These are phyloP conservation scores for Epichloe hybrida DNA, from an alignment of 2,329 filamentous ascomycete genomes.

Conservation along the genomic window DNA sequence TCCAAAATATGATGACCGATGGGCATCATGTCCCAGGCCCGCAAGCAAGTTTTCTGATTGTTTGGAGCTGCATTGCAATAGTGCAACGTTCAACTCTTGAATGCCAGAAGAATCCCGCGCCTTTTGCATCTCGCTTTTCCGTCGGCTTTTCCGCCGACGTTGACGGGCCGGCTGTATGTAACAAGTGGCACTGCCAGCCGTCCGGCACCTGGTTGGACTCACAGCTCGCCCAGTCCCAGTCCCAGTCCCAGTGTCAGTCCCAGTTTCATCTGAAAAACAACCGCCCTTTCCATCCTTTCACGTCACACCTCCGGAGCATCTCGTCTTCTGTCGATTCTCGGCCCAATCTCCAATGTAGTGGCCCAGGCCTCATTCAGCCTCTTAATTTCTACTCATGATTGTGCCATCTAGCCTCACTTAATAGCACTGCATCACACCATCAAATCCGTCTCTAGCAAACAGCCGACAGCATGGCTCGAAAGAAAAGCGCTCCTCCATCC, in stretches of 20 bases:
- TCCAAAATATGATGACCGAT: constrained; percentile 9
- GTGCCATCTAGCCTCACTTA: not conserved
- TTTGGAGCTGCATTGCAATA: too few species aligned
- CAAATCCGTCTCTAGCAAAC: not conserved
- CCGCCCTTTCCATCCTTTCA: not conserved
- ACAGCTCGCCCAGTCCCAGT: not conserved
- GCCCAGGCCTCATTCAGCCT: not conserved
- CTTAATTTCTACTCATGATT: not conserved
- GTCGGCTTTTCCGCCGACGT: too few species aligned
- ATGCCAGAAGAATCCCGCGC: too few species aligned
- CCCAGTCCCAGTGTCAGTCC: too few species aligned
- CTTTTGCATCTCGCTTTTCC: not conserved
- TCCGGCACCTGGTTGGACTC: not conserved
- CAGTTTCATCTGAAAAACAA: too few species aligned
- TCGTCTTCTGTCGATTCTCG: not conserved
- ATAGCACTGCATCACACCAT: not conserved
- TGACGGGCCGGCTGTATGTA: not conserved
- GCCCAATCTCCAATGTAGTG: too few species aligned
- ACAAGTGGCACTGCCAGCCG: too few species aligned
- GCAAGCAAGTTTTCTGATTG: too few species aligned
- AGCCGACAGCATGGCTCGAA: not conserved
- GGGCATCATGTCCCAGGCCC: too few species aligned
- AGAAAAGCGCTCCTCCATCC: not conserved
- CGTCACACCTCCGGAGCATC: not conserved
- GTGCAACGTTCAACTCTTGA: not conserved